A percentile compares a stretch with the other conserved stretches of the same genome.
phyloP scores from a whole-genome alignment of 2,329 filamentous ascomycete genomes.

The Calonectria hawksworthii region DNA sequence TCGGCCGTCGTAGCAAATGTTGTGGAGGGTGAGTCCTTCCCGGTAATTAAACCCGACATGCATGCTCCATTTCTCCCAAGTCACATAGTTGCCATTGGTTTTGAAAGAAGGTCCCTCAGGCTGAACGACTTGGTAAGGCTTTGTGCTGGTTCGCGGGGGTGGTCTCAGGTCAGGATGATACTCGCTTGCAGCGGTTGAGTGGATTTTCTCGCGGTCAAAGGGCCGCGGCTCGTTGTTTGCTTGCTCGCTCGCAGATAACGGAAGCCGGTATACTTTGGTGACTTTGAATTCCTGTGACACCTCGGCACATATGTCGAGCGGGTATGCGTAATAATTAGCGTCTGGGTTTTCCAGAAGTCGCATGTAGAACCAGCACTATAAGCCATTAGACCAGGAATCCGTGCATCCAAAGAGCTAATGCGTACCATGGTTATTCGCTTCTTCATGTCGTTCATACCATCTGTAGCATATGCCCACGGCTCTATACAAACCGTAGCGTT shows the following conservation, averaged over 20 bases:
- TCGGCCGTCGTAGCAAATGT: slow-evolving; percentile 75
- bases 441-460: slow-evolving; percentile 66
- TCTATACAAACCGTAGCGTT: slow-evolving; percentile 5
- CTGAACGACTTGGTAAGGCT: slow-evolving; percentile 49
- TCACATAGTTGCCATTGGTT: slow-evolving; percentile 59
- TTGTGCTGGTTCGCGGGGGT: slow-evolving; percentile 44
- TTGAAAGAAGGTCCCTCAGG: slow-evolving; percentile 52
- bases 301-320: slow-evolving; percentile 65
- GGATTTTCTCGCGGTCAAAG: slow-evolving; percentile 59
- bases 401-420: neutral
- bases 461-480: slow-evolving; percentile 62
- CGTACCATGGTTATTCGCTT: slow-evolving; percentile 63
- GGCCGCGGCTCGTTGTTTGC: slow-evolving; percentile 48
- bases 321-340: slow-evolving; percentile 69
- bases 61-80: slow-evolving; percentile 77
- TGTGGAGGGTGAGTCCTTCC: slow-evolving; percentile 78
- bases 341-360: slow-evolving; percentile 57
- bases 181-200: slow-evolving; percentile 57
- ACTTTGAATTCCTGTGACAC: slow-evolving; percentile 61
- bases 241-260: slow-evolving; percentile 48
- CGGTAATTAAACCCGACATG: slow-evolving; percentile 77
- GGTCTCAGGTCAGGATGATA: slow-evolving; percentile 50
- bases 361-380: slow-evolving; percentile 45
- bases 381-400: neutral
- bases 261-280: slow-evolving; percentile 62